Conservation (phyloP, 108 stramenopile genomes). For the Halocafeteria seosinensis region DNA sequence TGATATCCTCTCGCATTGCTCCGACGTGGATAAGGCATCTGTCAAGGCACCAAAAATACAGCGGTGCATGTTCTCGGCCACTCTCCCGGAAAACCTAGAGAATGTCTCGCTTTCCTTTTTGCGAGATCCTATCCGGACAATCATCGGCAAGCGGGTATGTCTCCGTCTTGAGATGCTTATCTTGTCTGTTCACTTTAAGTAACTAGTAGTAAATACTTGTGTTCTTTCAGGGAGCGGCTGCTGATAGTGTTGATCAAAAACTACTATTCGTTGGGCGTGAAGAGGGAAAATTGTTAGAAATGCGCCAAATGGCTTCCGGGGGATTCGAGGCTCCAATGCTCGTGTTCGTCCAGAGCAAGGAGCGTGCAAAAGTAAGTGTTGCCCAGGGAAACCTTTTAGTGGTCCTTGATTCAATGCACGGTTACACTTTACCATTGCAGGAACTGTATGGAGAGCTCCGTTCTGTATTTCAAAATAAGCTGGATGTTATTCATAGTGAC, state of each 20-base stretch:
- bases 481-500: slow-evolving; percentile 77
- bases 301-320: slow-evolving; percentile 33
- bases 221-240: slow-evolving; percentile 47
- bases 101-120: slow-evolving; percentile 64
- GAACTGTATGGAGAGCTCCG: no score
- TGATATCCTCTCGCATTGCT: slow-evolving; percentile 46
- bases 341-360: slow-evolving; percentile 79
- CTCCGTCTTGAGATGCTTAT: no score
- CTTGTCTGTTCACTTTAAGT: slow-evolving; percentile 30
- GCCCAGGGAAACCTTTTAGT: slow-evolving; percentile 56
- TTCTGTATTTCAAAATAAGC: neutral
- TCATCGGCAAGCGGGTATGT: slow-evolving; percentile 50
- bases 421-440: no score
- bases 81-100: slow-evolving; percentile 61
- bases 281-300: slow-evolving; percentile 85
- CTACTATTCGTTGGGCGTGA: slow-evolving; percentile 87
- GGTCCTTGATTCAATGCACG: slow-evolving; percentile 49
- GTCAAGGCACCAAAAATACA: slow-evolving; percentile 31
- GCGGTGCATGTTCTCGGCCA: slow-evolving; percentile 82
- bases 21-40: neutral
- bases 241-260: slow-evolving; percentile 28
- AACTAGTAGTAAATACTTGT: no score
- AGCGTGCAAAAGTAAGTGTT: no score
- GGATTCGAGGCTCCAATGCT: slow-evolving; percentile 64
- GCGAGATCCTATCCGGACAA: slow-evolving; percentile 67